phyloP scores from a whole-genome alignment of 345 rosid genomes.

The Angophora floribunda region DNA sequence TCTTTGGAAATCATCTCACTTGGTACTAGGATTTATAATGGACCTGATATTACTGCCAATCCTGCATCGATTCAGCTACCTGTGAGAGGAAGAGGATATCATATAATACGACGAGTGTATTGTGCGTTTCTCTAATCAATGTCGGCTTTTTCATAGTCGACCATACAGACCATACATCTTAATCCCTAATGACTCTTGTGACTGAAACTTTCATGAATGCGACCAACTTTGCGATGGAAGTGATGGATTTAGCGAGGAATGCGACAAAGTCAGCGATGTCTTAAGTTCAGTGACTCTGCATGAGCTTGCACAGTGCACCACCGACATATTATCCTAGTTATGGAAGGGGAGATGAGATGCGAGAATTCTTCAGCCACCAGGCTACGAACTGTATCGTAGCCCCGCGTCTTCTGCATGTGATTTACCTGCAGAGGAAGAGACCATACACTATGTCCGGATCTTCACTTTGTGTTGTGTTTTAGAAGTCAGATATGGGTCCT shows the following conservation, averaged over 20 bases:
- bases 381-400: background rate
- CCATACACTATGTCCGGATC: background rate
- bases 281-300: background rate
- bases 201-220: fast-evolving
- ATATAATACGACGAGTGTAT: too few species aligned
- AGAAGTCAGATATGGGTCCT: background rate
- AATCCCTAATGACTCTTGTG: too few species aligned
- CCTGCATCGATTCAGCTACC: too few species aligned
- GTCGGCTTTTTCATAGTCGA: too few species aligned
- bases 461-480: background rate
- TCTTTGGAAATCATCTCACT: background rate
- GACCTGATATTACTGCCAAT: too few species aligned
- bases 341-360: background rate
- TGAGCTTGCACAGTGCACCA: fast-evolving
- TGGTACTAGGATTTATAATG: too few species aligned
- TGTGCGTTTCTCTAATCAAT: too few species aligned
- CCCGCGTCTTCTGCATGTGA: background rate
- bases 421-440: background rate
- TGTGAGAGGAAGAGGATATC: too few species aligned
- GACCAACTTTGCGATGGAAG: too few species aligned
- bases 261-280: fast-evolving
- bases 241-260: too few species aligned
- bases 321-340: fast-evolving
- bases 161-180: too few species aligned
- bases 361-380: background rate